Evolutionary conservation across 345 rosid genomes (phyloP).

Genomic region (Eucalyptus erythrocorys): DNA sequence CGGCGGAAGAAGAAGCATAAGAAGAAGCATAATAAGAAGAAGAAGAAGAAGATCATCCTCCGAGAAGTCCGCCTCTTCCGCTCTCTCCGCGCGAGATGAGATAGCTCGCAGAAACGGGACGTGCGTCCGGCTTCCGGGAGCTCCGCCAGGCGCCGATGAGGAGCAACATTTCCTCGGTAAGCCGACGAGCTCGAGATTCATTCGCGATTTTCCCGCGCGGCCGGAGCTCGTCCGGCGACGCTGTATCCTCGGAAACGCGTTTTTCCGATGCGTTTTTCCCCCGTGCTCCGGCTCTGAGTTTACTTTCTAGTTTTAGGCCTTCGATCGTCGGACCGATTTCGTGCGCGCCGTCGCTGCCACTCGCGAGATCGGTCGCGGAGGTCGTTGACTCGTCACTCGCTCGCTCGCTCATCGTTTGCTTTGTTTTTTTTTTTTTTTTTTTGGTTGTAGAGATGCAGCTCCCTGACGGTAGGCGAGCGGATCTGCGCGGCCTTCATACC

Average conservation of each 20-base stretch:
- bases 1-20: neutral
- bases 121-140: neutral
- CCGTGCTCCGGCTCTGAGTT: neutral
- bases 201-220: neutral
- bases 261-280: neutral
- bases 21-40: neutral
- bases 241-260: neutral
- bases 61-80: neutral
- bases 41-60: neutral
- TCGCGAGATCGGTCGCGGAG: neutral
- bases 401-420: neutral
- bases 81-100: neutral
- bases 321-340: neutral
- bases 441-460: slow-evolving; percentile 34
- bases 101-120: neutral
- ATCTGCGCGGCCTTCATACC: slow-evolving; percentile 60
- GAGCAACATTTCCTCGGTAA: neutral
- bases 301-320: neutral
- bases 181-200: neutral
- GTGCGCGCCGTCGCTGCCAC: neutral
- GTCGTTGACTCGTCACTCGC: neutral
- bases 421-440: neutral
- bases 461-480: slow-evolving; percentile 47
- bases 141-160: neutral
- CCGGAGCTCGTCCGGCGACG: neutral